Evolutionary conservation across 345 rosid genomes (phyloP).

Genomic region (Bruguiera sexangula): DNA sequence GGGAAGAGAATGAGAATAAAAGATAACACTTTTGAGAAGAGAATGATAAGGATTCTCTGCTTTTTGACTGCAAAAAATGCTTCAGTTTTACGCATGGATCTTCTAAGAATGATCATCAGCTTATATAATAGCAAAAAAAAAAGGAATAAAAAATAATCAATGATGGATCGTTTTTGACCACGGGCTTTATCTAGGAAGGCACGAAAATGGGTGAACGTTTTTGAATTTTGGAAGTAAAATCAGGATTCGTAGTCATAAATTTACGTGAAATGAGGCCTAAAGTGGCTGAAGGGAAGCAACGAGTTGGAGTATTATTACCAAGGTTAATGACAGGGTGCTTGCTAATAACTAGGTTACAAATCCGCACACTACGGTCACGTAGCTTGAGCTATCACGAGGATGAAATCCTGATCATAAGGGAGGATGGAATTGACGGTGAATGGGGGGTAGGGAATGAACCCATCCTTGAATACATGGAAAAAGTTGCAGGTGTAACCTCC

Average conservation of each 20-base stretch:
- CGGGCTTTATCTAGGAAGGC: slow-evolving; percentile 34
- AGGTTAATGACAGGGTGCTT: slow-evolving; percentile 43
- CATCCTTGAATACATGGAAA: slow-evolving; percentile 31
- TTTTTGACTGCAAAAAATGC: too few species aligned
- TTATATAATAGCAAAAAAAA: too few species aligned
- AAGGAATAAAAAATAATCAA: too few species aligned
- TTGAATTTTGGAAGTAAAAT: slow-evolving; percentile 28
- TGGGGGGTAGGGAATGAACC: slow-evolving; percentile 53
- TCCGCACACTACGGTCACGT: slow-evolving; percentile 44
- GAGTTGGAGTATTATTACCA: slow-evolving; percentile 35
- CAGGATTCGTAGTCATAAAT: slow-evolving; percentile 33
- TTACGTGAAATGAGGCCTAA: slow-evolving; percentile 57
- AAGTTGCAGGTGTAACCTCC: slow-evolving; percentile 48
- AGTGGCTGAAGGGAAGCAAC: slow-evolving; percentile 43
- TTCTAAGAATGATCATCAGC: slow-evolving; percentile 8
- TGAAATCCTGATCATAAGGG: slow-evolving; percentile 32
- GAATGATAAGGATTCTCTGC: too few species aligned
- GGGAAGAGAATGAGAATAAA: too few species aligned
- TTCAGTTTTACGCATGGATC: too few species aligned
- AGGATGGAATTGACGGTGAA: slow-evolving; percentile 44
- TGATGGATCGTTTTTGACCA: neutral
- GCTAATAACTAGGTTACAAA: slow-evolving; percentile 31
- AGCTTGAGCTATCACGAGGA: slow-evolving; percentile 38
- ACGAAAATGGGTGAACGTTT: slow-evolving; percentile 38
- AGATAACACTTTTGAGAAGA: too few species aligned